phyloP scores from a whole-genome alignment of 106 monocot species.

The Allium fistulosum region DNA sequence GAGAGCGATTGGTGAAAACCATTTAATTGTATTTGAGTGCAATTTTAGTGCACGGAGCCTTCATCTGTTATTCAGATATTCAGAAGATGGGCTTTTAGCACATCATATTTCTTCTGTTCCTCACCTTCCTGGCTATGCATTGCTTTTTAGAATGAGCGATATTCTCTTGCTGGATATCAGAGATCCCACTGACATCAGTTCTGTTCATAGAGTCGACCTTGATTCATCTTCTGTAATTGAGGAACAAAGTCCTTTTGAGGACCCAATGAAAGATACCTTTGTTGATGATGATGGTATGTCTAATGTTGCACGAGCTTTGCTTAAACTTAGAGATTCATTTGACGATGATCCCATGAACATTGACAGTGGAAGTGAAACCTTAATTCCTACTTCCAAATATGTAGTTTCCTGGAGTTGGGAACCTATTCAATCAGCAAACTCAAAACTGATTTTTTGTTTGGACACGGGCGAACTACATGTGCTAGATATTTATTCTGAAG shows the following conservation, averaged over 20 bases:
- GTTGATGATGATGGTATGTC: slow-evolving; percentile 81
- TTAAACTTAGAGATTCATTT: slow-evolving; percentile 67
- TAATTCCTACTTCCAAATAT: slow-evolving; percentile 24
- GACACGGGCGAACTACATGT: slow-evolving; percentile 70
- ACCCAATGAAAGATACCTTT: slow-evolving; percentile 45
- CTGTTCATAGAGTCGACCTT: slow-evolving; percentile 50
- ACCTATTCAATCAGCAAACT: slow-evolving; percentile 29
- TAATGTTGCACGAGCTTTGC: slow-evolving; percentile 75
- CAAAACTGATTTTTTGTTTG: slow-evolving; percentile 76
- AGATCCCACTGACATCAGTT: slow-evolving; percentile 43
- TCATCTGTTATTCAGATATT: slow-evolving; percentile 39
- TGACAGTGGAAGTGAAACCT: slow-evolving; percentile 36
- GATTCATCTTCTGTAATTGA: slow-evolving; percentile 31
- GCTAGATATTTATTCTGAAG: slow-evolving; percentile 46
- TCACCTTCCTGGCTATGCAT: slow-evolving; percentile 74
- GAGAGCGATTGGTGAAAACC: slow-evolving; percentile 50
- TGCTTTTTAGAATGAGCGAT: slow-evolving; percentile 82
- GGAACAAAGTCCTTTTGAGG: slow-evolving; percentile 42
- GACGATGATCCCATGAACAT: slow-evolving; percentile 75
- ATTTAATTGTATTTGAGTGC: slow-evolving; percentile 67
- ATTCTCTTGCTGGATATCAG: slow-evolving; percentile 76
- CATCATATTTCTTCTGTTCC: slow-evolving; percentile 59
- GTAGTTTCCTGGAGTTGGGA: slow-evolving; percentile 82
- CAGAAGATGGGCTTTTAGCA: slow-evolving; percentile 56
- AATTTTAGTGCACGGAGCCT: slow-evolving; percentile 23